Evolutionary conservation across 208 protist species (phyloP), one percentile per base, ranked within the genome.

Genomic region (Acanthamoeba quina): DNA sequence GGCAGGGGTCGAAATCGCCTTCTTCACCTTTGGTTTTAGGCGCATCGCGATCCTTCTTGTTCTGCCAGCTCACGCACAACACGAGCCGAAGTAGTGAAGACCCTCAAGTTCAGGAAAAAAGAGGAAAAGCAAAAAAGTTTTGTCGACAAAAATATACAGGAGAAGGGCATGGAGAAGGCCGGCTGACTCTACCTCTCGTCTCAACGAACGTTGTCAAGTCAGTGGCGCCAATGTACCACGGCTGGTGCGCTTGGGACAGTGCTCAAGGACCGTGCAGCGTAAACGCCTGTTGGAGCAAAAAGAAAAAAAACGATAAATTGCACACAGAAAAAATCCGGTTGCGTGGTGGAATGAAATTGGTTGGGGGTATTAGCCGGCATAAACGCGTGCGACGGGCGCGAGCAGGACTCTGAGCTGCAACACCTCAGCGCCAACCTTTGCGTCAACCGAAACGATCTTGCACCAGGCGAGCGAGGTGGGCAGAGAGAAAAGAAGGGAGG

Each of bases 21-120:
- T 78, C 21, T 66, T 90, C 34, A 44, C 56, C 82, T 90, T 90
- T 41, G 60, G 37, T 17, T 78, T 78, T 41, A 78, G 70, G 70
- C 70, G 70, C 70, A 78, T 78, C 70, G 29, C 70, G 29, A 78
- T 49, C 70, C 70, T 29, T 52, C 7, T 10, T 52, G 21, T 26
- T 26, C 70, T 78, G 70, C 70, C 70, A 78, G 70, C 70, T 78
- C 70, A 78, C 70, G 56, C 56, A 37, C 17, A 34, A 21, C n/a
- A 37, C 64, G 24, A 29, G 60, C 60, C n/a, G 34, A 37, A 34
- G 37, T 78, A 41, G 70, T 78, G 26, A 78, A 78, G 70, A 78
- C 70, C 70, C 37, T 78, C 70, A 52, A 9, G 64, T 29, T 21
- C n/a, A 52, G 41, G 37, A 34, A 78, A 78, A 24, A 10, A 37